Base-by-base conservation (phyloP, 345 rosid genomes). In the Bruguiera gymnorhiza region DNA sequence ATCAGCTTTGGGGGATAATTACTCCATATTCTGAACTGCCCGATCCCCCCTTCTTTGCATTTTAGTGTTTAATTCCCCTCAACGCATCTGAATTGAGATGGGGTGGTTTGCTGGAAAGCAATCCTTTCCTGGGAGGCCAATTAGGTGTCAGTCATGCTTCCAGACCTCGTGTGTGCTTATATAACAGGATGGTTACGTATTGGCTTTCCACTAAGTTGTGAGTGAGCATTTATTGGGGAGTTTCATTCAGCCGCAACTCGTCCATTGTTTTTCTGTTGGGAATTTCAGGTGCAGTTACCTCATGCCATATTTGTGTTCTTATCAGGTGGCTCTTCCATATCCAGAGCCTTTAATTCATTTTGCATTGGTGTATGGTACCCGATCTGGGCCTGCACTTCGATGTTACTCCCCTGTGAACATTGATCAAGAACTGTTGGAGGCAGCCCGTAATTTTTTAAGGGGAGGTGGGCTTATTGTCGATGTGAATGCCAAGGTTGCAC, bases 331-430 rank as follows among this genome's bases (percentile, higher is more conserved):
- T 64, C 84, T 90, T 83, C 86, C 89, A 30, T 86, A 89, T 63
- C 63, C 80, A 2, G 96, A 90, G 82, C 92, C 93, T 73, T 75
- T 86, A 68, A 75, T 70, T 73, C 92, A 93, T 83, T 93, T 89
- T 78, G 88, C 94, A 55, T 80, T 93, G 56, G 94, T 86, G 71
- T 84, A 73, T 65, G 98, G 98, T 23, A 77, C 84, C 37, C 92
- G 92, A 62, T 90, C 97, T 62, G 88, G 97, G 66, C 98, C 97
- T 36, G 82, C 91, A 67, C 92, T 93, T 37, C 81, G 75, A 56
- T 91, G 87, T 70, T 93, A 84, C 78, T 84, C 91, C 3, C 91
- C 98, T n/a, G 83, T 74, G 69, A 82, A 89, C 73, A 83, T 93
- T 39, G 96, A 90, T 79, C 74, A 82, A 78, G 98, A 91, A 82